These are phyloP conservation scores for Forsythia viridissima DNA, from an alignment of 257 asterid genomes.

Conservation along the genomic window DNA sequence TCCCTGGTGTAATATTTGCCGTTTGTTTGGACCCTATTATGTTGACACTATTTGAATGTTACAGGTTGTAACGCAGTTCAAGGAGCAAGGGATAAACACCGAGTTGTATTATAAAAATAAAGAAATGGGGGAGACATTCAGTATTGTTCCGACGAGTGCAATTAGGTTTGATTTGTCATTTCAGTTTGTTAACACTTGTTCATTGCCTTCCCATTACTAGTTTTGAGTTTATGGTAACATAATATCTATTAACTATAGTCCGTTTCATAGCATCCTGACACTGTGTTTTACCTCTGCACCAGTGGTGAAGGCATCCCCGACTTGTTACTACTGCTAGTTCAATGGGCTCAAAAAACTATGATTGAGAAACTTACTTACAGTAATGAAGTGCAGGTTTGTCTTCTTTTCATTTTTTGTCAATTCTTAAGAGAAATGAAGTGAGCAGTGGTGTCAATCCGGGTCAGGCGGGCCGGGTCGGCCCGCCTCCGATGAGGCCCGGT, in stretches of 20 bases:
- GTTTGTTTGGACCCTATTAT: constrained; percentile 20
- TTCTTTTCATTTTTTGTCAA: constrained; percentile 22
- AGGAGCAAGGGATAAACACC: constrained; percentile 92
- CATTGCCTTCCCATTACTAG: constrained; percentile 18
- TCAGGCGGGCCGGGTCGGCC: no score
- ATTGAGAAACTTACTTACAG: constrained; percentile 77
- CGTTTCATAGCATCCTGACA: constrained; percentile 19
- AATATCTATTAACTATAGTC: constrained; percentile 4
- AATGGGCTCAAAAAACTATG: constrained; percentile 94
- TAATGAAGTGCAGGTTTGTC: constrained; percentile 76
- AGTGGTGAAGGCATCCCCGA: constrained; percentile 99
- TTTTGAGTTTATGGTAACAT: constrained; percentile 1
- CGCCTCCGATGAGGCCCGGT: no score
- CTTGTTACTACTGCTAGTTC: constrained; percentile 68
- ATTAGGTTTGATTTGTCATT: constrained; percentile 54
- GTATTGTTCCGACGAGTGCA: constrained; percentile 97
- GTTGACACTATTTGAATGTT: constrained; percentile 24
- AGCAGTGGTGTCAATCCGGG: no score
- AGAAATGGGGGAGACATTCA: constrained; percentile 83
- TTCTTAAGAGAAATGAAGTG: constrained; percentile 9
- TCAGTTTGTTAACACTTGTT: constrained; percentile 19
- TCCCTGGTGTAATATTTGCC: constrained; percentile 14
- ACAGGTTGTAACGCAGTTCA: constrained; percentile 76
- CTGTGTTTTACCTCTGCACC: constrained; percentile 27
- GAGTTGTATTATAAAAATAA: constrained; percentile 88